These are phyloP conservation scores for Phytophthora hybrid DNA, from an alignment of 352 stramenopile species.

Conservation along the genomic window DNA sequence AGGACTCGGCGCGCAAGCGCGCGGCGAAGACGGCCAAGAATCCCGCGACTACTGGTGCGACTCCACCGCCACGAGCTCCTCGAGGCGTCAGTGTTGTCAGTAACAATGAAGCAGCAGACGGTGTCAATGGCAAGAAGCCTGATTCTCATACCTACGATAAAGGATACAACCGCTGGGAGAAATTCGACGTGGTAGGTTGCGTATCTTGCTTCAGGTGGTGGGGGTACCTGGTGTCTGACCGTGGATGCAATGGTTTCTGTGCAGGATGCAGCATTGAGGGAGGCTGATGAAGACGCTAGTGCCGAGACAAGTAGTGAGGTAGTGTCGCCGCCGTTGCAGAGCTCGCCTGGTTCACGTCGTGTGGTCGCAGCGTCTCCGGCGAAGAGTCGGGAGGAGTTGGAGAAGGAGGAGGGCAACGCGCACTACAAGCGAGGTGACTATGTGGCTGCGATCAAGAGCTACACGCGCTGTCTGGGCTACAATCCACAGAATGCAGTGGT, in stretches of 20 bases:
- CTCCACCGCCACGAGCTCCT: slow-evolving; percentile 34
- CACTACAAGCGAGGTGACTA: slow-evolving; percentile 91
- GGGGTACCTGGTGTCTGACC: background rate
- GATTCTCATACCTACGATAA: slow-evolving; percentile 90
- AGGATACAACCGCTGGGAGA: slow-evolving; percentile 92
- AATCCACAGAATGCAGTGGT: slow-evolving; percentile 77
- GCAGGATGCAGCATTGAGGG: slow-evolving; percentile 58
- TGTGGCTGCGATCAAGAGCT: slow-evolving; percentile 89
- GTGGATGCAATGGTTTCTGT: background rate
- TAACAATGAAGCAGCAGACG: background rate
- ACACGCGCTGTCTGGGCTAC: slow-evolving; percentile 87
- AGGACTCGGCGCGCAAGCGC: slow-evolving; percentile 53
- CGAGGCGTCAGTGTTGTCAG: slow-evolving; percentile 10
- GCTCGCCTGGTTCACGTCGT: slow-evolving; percentile 2
- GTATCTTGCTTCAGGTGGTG: background rate
- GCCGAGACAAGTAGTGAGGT: background rate
- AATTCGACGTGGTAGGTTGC: slow-evolving; percentile 83
- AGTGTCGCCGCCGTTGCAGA: background rate
- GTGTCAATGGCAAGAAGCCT: slow-evolving; percentile 32
- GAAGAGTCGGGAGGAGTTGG: slow-evolving; percentile 66
- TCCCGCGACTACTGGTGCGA: background rate
- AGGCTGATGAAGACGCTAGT: slow-evolving; percentile 42
- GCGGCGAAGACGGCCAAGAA: slow-evolving; percentile 21
- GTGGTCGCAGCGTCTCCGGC: slow-evolving; percentile 11
- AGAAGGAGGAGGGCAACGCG: slow-evolving; percentile 93